Evolutionary conservation across 2,329 filamentous ascomycete genomes (phyloP).

Genomic region (Epichloe aotearoae): DNA sequence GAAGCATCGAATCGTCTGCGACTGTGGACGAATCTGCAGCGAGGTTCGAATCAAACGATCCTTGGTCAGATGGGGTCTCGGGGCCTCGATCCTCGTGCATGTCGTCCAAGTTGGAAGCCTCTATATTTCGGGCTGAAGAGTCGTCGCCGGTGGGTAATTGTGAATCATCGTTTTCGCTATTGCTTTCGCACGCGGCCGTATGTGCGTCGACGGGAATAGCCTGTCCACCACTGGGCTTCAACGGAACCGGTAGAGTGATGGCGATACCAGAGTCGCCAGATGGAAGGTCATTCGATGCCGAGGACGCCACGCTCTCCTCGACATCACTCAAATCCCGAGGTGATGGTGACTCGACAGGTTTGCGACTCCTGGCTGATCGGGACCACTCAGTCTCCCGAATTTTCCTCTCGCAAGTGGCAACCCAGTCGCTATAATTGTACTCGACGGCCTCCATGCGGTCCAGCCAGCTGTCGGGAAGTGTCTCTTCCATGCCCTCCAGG

Average conservation of each 20-base stretch:
- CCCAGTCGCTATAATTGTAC: constrained; percentile 66
- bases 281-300: neutral
- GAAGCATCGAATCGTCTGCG: neutral
- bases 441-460: constrained; percentile 75
- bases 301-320: neutral
- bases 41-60: constrained; percentile 1
- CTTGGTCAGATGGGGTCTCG: neutral
- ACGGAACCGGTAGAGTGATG: neutral
- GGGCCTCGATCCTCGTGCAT: neutral
- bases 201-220: neutral
- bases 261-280: neutral
- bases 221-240: neutral
- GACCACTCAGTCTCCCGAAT: constrained; percentile 53
- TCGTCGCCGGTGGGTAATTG: neutral
- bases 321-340: neutral
- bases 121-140: neutral
- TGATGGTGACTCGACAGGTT: neutral
- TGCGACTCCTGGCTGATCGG: neutral
- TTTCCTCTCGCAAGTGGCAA: constrained; percentile 59
- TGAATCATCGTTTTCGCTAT: neutral
- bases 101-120: neutral
- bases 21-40: neutral
- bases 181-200: neutral
- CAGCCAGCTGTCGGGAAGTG: constrained; percentile 75
- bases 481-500: constrained; percentile 72